Evolutionary conservation across 1,284 basidiomycete species (phyloP).

Genomic region (Ganoderma lucidum): DNA sequence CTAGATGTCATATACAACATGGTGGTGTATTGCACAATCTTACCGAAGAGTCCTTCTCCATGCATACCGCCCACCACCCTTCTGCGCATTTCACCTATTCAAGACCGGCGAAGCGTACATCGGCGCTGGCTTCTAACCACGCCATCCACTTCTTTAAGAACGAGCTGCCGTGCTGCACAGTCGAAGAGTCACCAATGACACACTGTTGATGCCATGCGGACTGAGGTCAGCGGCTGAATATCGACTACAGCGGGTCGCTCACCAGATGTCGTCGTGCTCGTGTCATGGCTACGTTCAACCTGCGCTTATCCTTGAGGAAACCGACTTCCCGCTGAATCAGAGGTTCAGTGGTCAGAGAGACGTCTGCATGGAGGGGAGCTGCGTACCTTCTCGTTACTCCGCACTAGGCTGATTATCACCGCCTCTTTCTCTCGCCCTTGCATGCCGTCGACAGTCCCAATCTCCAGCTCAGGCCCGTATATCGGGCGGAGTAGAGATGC

Average conservation of each 20-base stretch:
- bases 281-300: constrained; percentile 97
- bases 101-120: constrained; percentile 83
- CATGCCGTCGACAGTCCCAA: constrained; percentile 93
- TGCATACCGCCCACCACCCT: too few species aligned
- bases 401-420: constrained; percentile 87
- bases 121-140: constrained; percentile 91
- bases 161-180: constrained; percentile 81
- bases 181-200: constrained; percentile 90
- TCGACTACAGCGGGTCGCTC: constrained; percentile 67
- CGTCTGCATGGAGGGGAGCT: background rate
- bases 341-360: background rate
- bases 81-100: constrained; percentile 45
- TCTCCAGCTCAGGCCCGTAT: constrained; percentile 80
- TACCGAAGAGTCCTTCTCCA: background rate
- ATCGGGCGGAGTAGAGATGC: constrained; percentile 74
- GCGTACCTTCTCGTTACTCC: constrained; percentile 82
- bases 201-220: constrained; percentile 61
- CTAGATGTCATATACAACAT: constrained; percentile 21
- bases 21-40: constrained; percentile 11
- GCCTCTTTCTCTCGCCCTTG: constrained; percentile 94
- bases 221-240: background rate
- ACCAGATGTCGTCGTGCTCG: constrained; percentile 90
- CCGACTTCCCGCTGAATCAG: constrained; percentile 80
- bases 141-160: constrained; percentile 90
- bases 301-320: constrained; percentile 89